Base-by-base conservation (phyloP, 331 rosid species). In the Saraca asoca region DNA sequence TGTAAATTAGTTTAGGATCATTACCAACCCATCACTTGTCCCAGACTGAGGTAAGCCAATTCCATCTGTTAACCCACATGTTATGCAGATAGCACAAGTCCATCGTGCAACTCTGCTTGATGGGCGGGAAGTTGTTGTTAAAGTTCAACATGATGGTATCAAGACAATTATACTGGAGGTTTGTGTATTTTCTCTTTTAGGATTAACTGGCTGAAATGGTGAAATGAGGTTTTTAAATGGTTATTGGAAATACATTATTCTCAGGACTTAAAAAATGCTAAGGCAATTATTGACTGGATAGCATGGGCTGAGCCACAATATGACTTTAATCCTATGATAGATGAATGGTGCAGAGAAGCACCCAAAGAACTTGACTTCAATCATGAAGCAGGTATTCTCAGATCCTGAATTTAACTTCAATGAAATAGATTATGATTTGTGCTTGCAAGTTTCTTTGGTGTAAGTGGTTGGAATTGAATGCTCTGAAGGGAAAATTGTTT, bases 281-380 rank as follows among this genome's bases (percentile, higher is more conserved):
- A 94, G 83, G 62, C 95, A 65, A 79, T 94, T 66, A 82, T 82
- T 67, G 99, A 94, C 81, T 94, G 99, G 99, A 85, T 90, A 86
- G 99, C 95, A 51, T 94, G 99, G 99, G 97, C 93, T 0, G 99
- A 94, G 69, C 99, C 99, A 13, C 97, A 90, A 51, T 86, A 88
- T 58, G 76, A 94, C 80, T 90, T 94, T 33, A 94, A 86, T 78
- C 99, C 99, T 45, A 88, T 94, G 85, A 94, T 94, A 63, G 92
- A 94, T 79, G 99, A 94, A 78, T 94, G 99, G 99, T 94, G 99
- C 99, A 88, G 79, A 85, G 99, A 94, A 85, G 96, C 92, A 78
- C 99, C 99, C 44, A 94, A 90, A 76, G 99, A 94, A 68, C 95
- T 94, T 52, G 96, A 94, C 78, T 90, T 90, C 85, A 90, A 85